Evolutionary conservation across 1,139 yeast genomes (phyloP), one percentile per base, ranked within the genome.

Genomic region (Yamadazyma mexicana): DNA sequence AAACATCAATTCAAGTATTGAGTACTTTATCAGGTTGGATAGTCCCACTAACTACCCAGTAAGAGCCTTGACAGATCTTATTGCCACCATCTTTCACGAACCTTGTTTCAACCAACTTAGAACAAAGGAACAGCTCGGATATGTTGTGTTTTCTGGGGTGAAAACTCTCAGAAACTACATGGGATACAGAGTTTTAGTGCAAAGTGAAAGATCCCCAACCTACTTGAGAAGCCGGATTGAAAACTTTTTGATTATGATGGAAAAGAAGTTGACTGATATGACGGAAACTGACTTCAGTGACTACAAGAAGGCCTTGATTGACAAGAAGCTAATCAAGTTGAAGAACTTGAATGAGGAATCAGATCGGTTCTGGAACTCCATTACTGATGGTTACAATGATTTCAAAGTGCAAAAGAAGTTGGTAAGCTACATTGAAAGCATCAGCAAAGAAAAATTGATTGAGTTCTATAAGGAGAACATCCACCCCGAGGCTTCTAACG

Each of bases 81-180:
- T 88, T 36, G 77, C 84, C 0, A 89, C 87, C 40, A 73, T 89
- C 45, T 69, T 85, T 36, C 79, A 77, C 46, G 98, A 91, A 57
- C 97, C 97, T 1, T 86, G 91, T 40, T 92, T 92, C 61, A 83
- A 87, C 58, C 87, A 86, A 48, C 73, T 92, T 42, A 76, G 98
- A 61, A 92, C 98, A 3, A 83, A 87, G 52, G 98, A 92, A 61
- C 98, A 92, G 49, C 59, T 83, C 35, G 88, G 87, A 0, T 82
- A 82, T 55, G 89, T 92, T 44, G 98, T 92, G 0, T 88, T 87
- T 58, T 82, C 94, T 28, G 87, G 95, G 1, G 64, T 77, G 25
- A 69, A 83, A 46, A 71, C 75, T 41, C 77, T 87, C 1, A 76
- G 95, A 55, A 84, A 94, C 9, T 77, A 89, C 2, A 71, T 82